Evolutionary conservation across 352 stramenopile species (phyloP).

Genomic region (Aphanomyces stellatus): DNA sequence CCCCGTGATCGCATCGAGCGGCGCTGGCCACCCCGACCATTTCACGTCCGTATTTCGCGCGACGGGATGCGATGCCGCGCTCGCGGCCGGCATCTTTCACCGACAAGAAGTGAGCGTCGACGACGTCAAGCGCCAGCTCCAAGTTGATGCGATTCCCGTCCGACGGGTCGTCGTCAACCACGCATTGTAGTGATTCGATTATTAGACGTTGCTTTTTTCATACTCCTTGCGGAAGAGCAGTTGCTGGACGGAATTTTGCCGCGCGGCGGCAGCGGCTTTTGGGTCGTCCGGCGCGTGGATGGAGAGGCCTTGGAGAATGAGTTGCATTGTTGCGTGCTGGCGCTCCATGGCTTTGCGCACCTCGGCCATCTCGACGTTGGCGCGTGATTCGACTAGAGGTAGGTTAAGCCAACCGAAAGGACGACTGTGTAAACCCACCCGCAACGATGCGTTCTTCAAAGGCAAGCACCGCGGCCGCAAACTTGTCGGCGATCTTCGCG

Average conservation of each 20-base stretch:
- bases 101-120: conserved; percentile 93
- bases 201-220: conserved; percentile 2
- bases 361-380: background rate
- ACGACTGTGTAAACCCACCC: background rate
- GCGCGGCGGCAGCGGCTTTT: background rate
- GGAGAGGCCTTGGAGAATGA: conserved; percentile 5
- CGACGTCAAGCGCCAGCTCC: conserved; percentile 90
- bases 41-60: conserved; percentile 94
- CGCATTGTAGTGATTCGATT: no score
- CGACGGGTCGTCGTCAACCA: no score
- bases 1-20: conserved; percentile 96
- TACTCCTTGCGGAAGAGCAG: background rate
- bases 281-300: background rate
- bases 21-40: conserved; percentile 89
- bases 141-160: conserved; percentile 54
- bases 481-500: conserved; percentile 41
- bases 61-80: conserved; percentile 88
- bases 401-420: no score
- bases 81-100: conserved; percentile 99
- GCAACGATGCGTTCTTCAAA: conserved; percentile 50
- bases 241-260: background rate
- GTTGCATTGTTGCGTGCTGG: background rate
- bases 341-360: conserved; percentile 15
- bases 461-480: conserved; percentile 37
- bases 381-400: background rate